Base-by-base conservation (phyloP, 169 alveolate genomes). In the Eimeria necatrix region DNA sequence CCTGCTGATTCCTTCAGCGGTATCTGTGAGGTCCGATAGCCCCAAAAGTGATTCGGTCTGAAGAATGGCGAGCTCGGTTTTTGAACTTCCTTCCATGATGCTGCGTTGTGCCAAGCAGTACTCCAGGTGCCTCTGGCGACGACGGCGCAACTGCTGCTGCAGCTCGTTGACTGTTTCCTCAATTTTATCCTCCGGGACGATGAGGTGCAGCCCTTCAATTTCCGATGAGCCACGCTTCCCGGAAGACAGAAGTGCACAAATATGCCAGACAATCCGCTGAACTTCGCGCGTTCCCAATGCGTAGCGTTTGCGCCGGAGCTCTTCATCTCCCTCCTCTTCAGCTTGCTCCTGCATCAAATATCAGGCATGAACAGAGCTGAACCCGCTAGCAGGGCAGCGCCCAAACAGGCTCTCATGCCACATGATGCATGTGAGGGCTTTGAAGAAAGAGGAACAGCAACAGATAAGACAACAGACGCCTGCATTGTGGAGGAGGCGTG, bases 71-170 rank as follows among this genome's bases (percentile, higher is more conserved):
- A 85, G 12, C 20, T 78, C 93, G 4, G 76, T 41, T 52, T n/a
- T 85, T 59, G 93, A 46, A 10, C 60, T 48, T 18, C 93, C 81
- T 48, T 85, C 81, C 0, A 41, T 20, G 8, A 48, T 51, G 49
- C 9, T 59, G 48, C 81, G 81, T 46, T 85, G 78, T 61, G 81
- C 61, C 64, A 48, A 59, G 76, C 81, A 85, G 48, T 61, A 85
- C 52, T 60, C 93, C 48, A 85, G 41, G n/a, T 61, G 81, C 81
- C n/a, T 59, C 93, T 32, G 26, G 24, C 81, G 93, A 0, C 93
- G 76, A 61, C 61, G 81, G 10, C 93, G 93, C 16, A 85, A 59
- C 81, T 85, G 81, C 93, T 85, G 64, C 18, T 73, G 93, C 68
- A 85, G 52, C 49, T 85, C 81, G 48, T 59, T 52, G 46, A 61